phyloP scores from a whole-genome alignment of 1,139 yeast species.

The Meyerozyma sp. region DNA sequence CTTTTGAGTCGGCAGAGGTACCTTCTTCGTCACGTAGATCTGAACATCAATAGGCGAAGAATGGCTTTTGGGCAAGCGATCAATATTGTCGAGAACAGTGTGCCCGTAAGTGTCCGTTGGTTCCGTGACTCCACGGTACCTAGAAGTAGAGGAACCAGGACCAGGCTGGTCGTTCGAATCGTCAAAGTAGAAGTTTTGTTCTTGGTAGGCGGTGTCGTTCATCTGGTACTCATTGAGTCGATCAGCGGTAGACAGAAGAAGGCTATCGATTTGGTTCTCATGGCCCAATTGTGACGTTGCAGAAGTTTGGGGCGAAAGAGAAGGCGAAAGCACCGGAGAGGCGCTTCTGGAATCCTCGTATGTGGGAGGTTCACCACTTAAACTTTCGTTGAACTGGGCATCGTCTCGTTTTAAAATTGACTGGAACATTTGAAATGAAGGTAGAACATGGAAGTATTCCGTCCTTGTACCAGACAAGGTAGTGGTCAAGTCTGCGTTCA shows the following conservation, averaged over 20 bases:
- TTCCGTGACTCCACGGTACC: conserved; percentile 13
- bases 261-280: conserved; percentile 5
- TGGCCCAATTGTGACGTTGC: conserved; percentile 5
- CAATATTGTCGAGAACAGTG: conserved; percentile 43
- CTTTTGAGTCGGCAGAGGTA: conserved; percentile 30
- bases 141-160: conserved; percentile 6
- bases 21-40: conserved; percentile 37
- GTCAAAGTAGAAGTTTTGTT: conserved; percentile 9
- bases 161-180: conserved; percentile 6
- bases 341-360: conserved; percentile 33
- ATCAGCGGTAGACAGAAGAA: conserved; percentile 13
- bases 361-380: conserved; percentile 32
- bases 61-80: conserved; percentile 28
- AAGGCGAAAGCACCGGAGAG: conserved; percentile 22
- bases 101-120: conserved; percentile 32
- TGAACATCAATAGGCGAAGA: conserved; percentile 40
- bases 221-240: conserved; percentile 13
- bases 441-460: conserved; percentile 50
- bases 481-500: not conserved
- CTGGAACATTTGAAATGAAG: conserved; percentile 62
- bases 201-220: conserved; percentile 11
- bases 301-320: conserved; percentile 12
- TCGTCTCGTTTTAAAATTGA: conserved; percentile 47
- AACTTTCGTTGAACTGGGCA: conserved; percentile 35
- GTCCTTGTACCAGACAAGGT: conserved; percentile 27